Percentiles rank a stretch among this genome's conserved stretches.
Evolutionary conservation across 2,329 filamentous ascomycete species (phyloP).

Genomic region (Didymella keratinophila): DNA sequence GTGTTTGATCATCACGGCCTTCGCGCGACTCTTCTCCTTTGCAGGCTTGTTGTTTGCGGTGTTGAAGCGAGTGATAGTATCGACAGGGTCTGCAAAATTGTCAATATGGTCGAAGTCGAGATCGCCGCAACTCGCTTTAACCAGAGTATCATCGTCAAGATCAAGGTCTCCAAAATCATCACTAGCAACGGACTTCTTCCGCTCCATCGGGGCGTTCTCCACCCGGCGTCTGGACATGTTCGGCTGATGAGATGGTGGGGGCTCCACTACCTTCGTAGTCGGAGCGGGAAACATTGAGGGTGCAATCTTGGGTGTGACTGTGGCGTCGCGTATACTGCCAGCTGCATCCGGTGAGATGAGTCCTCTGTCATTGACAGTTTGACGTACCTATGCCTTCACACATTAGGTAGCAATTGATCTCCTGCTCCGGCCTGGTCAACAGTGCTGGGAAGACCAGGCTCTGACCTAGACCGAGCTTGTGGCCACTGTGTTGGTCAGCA

Average conservation of each 20-base stretch:
- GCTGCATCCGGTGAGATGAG: constrained; percentile 51
- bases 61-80: constrained; percentile 30
- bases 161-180: constrained; percentile 64
- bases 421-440: constrained; percentile 62
- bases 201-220: constrained; percentile 21
- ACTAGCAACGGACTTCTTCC: constrained; percentile 25
- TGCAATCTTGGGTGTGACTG: constrained; percentile 60
- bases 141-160: constrained; percentile 62
- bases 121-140: constrained; percentile 51
- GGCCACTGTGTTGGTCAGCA: constrained; percentile 62
- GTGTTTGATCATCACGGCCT: constrained; percentile 12
- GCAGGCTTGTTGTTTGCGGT: constrained; percentile 28
- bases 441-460: constrained; percentile 67
- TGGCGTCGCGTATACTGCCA: constrained; percentile 63
- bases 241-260: constrained; percentile 24
- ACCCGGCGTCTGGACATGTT: constrained; percentile 45
- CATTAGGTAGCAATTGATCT: constrained; percentile 73
- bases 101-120: constrained; percentile 62
- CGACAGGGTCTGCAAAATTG: constrained; percentile 52
- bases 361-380: rapidly evolving
- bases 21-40: constrained; percentile 13
- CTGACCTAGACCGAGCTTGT: constrained; percentile 68
- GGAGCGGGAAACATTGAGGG: constrained; percentile 53
- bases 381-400: constrained; percentile 80
- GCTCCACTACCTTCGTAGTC: constrained; percentile 20